Evolutionary conservation across 75 land plant species (phyloP), one percentile per base, ranked within the genome.

Genomic region (Ceratopteris richardii): DNA sequence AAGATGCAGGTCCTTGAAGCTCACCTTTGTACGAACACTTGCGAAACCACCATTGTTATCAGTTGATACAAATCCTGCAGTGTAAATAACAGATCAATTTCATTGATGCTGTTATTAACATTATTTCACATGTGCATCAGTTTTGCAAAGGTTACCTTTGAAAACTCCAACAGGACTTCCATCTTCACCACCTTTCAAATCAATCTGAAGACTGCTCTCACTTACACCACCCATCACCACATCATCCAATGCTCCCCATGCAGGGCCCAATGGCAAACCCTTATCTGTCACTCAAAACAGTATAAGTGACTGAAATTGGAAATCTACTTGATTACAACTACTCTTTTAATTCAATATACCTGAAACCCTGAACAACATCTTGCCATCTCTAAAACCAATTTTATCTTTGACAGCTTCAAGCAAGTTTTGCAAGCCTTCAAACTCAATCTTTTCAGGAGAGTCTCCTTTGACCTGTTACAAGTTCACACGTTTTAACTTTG

Each of bases 171-270:
- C 74, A 16, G 99, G 82, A 18, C 78, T 75, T 62, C 87, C 90
- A 63, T 65, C 51, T 73, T 95, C 97, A 40, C 77, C 77, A 22
- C 85, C 96, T 41, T 48, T 64, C 22, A 60, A 72, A 56, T 72
- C 74, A 65, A 90, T 75, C 43, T 70, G 89, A 63, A 90, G 72
- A 30, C 76, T 62, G 65, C 99, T 90, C 65, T 82, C 82, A 82
- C 99, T 95, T 5, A 87, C 97, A 53, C 99, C 99, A 59, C 99
- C 99, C 99, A 95, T 95, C 12, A 95, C 99, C 53, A 90, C 89
- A 80, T 95, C 99, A 71, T 95, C 99, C 58, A 95, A 59, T 18
- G 99, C 75, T 56, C 97, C 99, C 99, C 99, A 95, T 37, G 77
- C 66, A 58, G 86, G 78, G 48, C 95, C 84, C n/a, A 26, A 56